phyloP scores from a whole-genome alignment of 2,329 filamentous ascomycete genomes.

The Talaromyces sp. region DNA sequence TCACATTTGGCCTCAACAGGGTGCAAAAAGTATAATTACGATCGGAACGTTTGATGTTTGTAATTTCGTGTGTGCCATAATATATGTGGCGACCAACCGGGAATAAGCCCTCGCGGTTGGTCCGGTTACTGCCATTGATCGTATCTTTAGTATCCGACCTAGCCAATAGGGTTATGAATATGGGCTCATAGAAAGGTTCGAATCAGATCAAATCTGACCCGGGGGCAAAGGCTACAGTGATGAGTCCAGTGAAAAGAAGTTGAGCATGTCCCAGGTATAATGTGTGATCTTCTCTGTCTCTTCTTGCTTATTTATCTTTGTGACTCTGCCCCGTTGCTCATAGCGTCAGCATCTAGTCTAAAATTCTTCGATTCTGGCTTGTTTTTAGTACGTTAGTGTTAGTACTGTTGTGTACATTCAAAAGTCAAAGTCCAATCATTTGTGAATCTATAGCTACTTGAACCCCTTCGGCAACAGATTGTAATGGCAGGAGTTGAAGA shows the following conservation, averaged over 20 bases:
- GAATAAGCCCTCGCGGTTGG: not conserved
- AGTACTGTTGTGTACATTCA: not conserved
- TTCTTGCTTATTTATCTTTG: no score
- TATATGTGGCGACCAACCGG: not conserved
- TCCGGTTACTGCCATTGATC: no score
- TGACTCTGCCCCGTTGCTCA: no score
- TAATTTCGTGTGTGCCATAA: no score
- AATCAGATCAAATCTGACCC: not conserved
- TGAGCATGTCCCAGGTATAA: not conserved
- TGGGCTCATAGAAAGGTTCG: not conserved
- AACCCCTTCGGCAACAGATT: not conserved
- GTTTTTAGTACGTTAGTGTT: not conserved
- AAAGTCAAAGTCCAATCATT: no score
- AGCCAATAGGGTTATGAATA: not conserved
- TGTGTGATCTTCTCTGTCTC: no score
- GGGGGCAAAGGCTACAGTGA: not conserved
- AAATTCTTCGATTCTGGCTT: not conserved
- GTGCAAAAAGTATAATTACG: no score
- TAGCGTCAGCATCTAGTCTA: not conserved
- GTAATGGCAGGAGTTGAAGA: not conserved
- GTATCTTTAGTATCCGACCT: no score
- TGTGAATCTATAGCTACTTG: no score
- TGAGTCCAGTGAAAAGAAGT: not conserved
- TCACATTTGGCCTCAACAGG: no score
- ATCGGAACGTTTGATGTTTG: no score